Percentiles rank a stretch among this genome's conserved stretches.
Evolutionary conservation across 2,329 filamentous ascomycete genomes (phyloP).

Genomic region (Pyrenophora seminiperda): DNA sequence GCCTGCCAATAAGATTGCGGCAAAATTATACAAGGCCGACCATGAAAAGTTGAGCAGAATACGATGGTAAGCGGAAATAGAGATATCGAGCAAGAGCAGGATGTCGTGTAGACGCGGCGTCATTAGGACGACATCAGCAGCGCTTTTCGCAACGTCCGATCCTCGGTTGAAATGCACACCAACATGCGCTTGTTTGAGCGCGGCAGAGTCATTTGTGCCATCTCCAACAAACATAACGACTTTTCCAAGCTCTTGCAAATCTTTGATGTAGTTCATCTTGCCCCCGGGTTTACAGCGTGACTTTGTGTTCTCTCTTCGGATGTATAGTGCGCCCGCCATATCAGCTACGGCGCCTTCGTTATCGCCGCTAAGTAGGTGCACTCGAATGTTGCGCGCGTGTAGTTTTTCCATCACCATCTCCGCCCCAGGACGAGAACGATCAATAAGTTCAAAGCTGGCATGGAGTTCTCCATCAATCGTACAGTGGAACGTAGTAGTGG

Average conservation of each 20-base stretch:
- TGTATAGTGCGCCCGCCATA: conserved; percentile 50
- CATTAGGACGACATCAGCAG: conserved; percentile 73
- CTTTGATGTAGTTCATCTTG: conserved; percentile 60
- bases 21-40: conserved; percentile 71
- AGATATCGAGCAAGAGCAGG: conserved; percentile 62
- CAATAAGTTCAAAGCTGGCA: conserved; percentile 59
- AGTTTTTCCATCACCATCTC: conserved; percentile 59
- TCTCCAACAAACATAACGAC: conserved; percentile 74
- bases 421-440: conserved; percentile 57
- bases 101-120: conserved; percentile 62
- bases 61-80: conserved; percentile 46
- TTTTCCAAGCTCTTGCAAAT: conserved; percentile 28
- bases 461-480: conserved; percentile 45
- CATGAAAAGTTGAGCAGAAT: conserved; percentile 71
- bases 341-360: conserved; percentile 55
- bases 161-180: conserved; percentile 70
- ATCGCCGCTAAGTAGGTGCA: conserved; percentile 65
- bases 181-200: conserved; percentile 71
- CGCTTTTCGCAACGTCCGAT: conserved; percentile 66
- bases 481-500: conserved; percentile 39
- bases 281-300: conserved; percentile 58
- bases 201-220: conserved; percentile 78
- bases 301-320: conserved; percentile 49
- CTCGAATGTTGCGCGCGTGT: conserved; percentile 52
- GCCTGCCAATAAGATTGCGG: conserved; percentile 69